Evolutionary conservation across 352 stramenopile species (phyloP).

Genomic region (Globisporangium cederbergense): DNA sequence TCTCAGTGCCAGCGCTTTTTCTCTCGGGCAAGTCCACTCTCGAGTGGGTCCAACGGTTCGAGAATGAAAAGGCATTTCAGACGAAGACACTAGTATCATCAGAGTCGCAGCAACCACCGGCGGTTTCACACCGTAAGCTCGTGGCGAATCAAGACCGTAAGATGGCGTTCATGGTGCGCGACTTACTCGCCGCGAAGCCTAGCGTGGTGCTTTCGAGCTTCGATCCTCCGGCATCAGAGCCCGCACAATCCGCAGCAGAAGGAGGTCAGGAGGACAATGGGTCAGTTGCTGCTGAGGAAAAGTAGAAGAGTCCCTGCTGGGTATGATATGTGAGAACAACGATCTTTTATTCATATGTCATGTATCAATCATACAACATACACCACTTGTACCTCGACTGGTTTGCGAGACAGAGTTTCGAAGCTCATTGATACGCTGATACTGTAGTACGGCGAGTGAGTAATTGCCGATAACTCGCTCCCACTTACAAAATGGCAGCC

Average conservation of each 20-base stretch:
- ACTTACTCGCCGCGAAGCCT: conserved; percentile 41
- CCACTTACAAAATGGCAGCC: background rate
- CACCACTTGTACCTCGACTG: too few species aligned
- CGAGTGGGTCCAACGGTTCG: conserved; percentile 20
- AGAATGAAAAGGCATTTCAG: conserved; percentile 4
- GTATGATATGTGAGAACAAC: background rate
- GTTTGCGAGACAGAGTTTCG: too few species aligned
- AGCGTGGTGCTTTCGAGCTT: conserved; percentile 26
- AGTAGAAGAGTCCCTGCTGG: background rate
- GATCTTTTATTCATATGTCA: background rate
- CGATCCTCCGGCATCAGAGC: background rate
- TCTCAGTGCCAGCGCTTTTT: conserved; percentile 5
- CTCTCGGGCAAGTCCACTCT: conserved; percentile 18
- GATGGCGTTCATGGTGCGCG: conserved; percentile 31
- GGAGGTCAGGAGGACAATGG: background rate
- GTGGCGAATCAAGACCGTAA: conserved; percentile 26
- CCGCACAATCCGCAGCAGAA: background rate
- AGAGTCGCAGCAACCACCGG: background rate
- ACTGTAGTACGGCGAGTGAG: too few species aligned
- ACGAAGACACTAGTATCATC: background rate
- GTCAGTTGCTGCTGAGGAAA: background rate
- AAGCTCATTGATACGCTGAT: too few species aligned
- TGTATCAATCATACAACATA: too few species aligned
- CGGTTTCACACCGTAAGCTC: background rate
- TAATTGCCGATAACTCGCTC: too few species aligned